These are phyloP conservation scores for Suhomyces sp. DNA, from an alignment of 805 yeast species.

Conservation along the genomic window DNA sequence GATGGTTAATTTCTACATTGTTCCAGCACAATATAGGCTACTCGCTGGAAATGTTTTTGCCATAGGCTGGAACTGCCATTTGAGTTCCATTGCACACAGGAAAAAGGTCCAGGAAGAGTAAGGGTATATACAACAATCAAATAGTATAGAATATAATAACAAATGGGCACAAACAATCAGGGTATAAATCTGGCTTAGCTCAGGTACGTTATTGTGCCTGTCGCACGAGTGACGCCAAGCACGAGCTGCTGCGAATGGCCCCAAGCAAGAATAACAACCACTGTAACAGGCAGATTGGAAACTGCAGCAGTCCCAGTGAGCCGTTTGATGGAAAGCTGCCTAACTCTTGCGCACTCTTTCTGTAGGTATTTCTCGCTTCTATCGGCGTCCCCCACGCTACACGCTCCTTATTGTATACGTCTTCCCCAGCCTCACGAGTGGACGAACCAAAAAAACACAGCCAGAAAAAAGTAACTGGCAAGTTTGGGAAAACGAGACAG, in stretches of 20 bases:
- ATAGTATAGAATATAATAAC: background rate
- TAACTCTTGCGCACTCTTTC: background rate
- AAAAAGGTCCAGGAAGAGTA: background rate
- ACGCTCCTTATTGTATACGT: background rate
- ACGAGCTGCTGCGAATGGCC: background rate
- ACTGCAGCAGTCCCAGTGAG: background rate
- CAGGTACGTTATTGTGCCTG: background rate
- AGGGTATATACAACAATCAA: background rate
- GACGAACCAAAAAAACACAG: slow-evolving; percentile 6
- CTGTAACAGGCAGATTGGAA: background rate
- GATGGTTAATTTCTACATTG: slow-evolving; percentile 65
- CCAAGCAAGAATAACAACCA: background rate
- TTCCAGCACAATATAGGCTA: slow-evolving; percentile 71
- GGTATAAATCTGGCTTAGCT: background rate
- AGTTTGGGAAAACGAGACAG: slow-evolving; percentile 1
- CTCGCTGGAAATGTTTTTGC: slow-evolving; percentile 68
- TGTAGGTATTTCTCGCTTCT: background rate
- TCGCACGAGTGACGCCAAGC: background rate
- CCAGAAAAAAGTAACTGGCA: slow-evolving; percentile 4
- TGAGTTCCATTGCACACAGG: slow-evolving; percentile 48
- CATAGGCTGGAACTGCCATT: slow-evolving; percentile 79
- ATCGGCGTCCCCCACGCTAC: background rate
- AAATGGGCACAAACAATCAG: background rate
- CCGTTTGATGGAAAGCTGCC: background rate
- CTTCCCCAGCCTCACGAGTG: slow-evolving; percentile 6